Evolutionary conservation across 192 early-diverging fungal genomes (phyloP).

Genomic region (Podila verticillata): DNA sequence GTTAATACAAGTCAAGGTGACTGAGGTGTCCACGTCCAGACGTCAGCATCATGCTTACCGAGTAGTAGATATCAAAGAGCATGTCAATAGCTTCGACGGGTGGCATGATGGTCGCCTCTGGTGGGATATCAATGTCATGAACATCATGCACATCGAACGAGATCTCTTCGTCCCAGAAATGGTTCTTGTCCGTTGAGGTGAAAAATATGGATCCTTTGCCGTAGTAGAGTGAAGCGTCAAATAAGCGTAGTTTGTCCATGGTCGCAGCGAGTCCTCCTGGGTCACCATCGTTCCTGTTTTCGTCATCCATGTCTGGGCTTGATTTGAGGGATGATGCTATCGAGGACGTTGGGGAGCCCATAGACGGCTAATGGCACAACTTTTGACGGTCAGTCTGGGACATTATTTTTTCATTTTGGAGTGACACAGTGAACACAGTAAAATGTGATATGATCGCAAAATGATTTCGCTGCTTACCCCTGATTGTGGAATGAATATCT

Average conservation of each 20-base stretch:
- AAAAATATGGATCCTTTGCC: slow-evolving; percentile 47
- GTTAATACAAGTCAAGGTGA: not conserved
- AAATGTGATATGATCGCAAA: too few relatives aligned
- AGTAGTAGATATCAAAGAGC: slow-evolving; percentile 46
- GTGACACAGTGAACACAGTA: too few relatives aligned
- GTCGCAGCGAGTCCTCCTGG: slow-evolving; percentile 35
- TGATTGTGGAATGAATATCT: slow-evolving; percentile 1
- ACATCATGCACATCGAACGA: slow-evolving; percentile 45
- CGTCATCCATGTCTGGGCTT: not conserved
- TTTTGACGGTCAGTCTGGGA: too few relatives aligned
- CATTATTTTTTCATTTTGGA: too few relatives aligned
- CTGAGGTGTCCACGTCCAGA: too few relatives aligned
- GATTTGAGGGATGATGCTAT: slow-evolving; percentile 11
- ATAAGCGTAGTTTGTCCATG: slow-evolving; percentile 43
- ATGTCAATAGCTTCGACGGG: slow-evolving; percentile 31
- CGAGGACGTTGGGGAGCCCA: slow-evolving; percentile 15
- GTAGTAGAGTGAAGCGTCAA: slow-evolving; percentile 40
- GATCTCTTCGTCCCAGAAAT: slow-evolving; percentile 50
- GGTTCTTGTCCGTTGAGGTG: slow-evolving; percentile 35
- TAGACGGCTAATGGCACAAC: not conserved
- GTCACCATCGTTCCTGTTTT: slow-evolving; percentile 18
- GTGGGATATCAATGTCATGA: slow-evolving; percentile 20
- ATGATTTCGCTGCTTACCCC: not conserved
- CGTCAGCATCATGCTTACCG: slow-evolving; percentile 6
- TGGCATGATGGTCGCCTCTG: slow-evolving; percentile 30